Conservation (phyloP, 2,329 filamentous ascomycete genomes). For the Nothopassalora personata region DNA sequence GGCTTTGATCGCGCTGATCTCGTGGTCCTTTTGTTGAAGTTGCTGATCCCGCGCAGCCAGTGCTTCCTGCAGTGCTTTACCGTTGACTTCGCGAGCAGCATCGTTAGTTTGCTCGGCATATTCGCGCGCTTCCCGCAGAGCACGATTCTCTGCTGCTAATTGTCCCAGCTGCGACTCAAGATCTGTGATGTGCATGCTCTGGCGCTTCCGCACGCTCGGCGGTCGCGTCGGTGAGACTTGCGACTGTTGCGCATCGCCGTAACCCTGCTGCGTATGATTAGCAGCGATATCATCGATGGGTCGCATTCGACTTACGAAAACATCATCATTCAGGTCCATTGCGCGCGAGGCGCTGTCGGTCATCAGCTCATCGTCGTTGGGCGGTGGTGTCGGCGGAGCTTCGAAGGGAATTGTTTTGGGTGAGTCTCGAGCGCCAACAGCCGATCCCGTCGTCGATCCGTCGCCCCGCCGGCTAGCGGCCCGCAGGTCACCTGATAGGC, state of each 20-base stretch:
- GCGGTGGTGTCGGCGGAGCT: slow-evolving; percentile 46
- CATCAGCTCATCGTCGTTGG: slow-evolving; percentile 66
- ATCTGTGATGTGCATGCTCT: slow-evolving; percentile 92
- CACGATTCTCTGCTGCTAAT: slow-evolving; percentile 76
- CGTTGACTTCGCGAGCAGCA: slow-evolving; percentile 46
- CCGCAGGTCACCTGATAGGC: slow-evolving; percentile 71
- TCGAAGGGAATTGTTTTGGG: slow-evolving; percentile 37
- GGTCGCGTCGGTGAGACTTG: slow-evolving; percentile 87
- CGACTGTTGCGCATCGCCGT: slow-evolving; percentile 83
- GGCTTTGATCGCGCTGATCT: slow-evolving; percentile 70
- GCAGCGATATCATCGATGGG: slow-evolving; percentile 27
- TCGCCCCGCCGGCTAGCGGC: slow-evolving; percentile 55
- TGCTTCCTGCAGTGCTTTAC: slow-evolving; percentile 45
- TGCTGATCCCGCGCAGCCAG: slow-evolving; percentile 62
- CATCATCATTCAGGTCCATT: slow-evolving; percentile 76
- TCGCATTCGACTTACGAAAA: slow-evolving; percentile 72
- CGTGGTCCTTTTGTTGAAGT: slow-evolving; percentile 74
- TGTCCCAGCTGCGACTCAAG: slow-evolving; percentile 82
- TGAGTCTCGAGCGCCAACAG: slow-evolving; percentile 33
- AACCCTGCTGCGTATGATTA: slow-evolving; percentile 66
- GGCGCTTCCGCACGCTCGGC: slow-evolving; percentile 90
- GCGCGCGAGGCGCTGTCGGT: slow-evolving; percentile 82
- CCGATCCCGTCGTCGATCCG: slow-evolving; percentile 33
- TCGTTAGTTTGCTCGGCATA: slow-evolving; percentile 12
- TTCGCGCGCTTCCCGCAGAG: slow-evolving; percentile 60